Base-by-base conservation (phyloP, 257 asterid species). In the Mitragyna speciosa region DNA sequence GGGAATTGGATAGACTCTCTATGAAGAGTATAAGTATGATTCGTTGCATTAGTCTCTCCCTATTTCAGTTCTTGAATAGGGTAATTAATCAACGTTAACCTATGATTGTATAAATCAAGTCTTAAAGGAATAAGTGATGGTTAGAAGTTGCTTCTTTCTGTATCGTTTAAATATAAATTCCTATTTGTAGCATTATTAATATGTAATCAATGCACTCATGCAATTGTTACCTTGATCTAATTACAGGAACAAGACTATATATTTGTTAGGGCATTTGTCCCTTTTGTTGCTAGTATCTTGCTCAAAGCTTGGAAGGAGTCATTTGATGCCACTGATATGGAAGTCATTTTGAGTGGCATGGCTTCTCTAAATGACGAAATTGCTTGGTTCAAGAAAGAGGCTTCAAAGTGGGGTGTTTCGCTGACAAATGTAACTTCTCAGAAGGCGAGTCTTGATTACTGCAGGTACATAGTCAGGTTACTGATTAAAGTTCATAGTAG, bases 181-280 rank as follows among this genome's bases (percentile, higher is more conserved):
- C 4, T 54, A 1, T 33, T 41, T 17, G 20, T 54, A 49, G 20
- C 67, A n/a, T 36, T 36, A 36, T 36, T 36, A 24, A 6, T 41
- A 28, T 22, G 20, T 56, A 6, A 31, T 79, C n/a, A 52, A 26
- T 22, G 39, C n/a, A 28, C 20, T 56, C 14, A n/a, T 36, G 47
- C 10, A 10, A 39, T 19, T 31, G 41, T 5, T 17, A 28, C 63
- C 12, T 7, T 26, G 9, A 64, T 7, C 43, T 72, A 22, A 84
- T 70, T 84, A 86, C 92, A 94, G 98, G 97, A 90, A 41, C 97
- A 93, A 79, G 98, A 93, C 86, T 93, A 93, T 33, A 79, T 89
- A 77, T 94, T 94, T 56, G 97, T 94, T 33, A 88, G 95, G 85
- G 90, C 93, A 64, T 91, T 89, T 63, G 88, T 91, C 63, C 92